Conservation (phyloP, 768 basidiomycete genomes). For the Chiua virens region DNA sequence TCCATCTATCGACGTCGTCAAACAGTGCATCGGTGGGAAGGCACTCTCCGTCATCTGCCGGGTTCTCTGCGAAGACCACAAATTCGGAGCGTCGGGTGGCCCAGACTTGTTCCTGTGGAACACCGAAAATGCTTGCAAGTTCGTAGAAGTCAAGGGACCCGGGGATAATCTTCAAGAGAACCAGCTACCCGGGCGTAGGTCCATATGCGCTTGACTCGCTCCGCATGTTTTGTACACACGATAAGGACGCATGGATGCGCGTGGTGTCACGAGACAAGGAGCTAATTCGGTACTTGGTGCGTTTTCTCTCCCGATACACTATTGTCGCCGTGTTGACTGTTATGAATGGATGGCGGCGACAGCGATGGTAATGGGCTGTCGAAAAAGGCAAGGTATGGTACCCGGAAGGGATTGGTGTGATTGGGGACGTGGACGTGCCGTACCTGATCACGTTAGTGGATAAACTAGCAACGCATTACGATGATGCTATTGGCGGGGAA, state of each 20-base stretch:
- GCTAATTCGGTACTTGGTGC: conserved; percentile 62
- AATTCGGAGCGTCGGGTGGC: conserved; percentile 75
- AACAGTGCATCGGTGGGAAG: conserved; percentile 72
- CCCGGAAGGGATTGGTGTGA: conserved; percentile 40
- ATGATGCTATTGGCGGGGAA: conserved; percentile 21
- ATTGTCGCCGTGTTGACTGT: not conserved
- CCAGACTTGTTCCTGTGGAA: conserved; percentile 95
- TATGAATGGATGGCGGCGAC: not conserved
- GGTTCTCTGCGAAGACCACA: conserved; percentile 87
- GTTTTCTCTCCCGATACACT: conserved; percentile 23
- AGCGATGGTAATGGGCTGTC: conserved; percentile 78
- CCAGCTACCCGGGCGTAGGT: conserved; percentile 76
- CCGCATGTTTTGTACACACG: conserved; percentile 57
- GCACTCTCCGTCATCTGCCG: conserved; percentile 74
- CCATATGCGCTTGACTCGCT: conserved; percentile 76
- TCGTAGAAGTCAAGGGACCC: conserved; percentile 96
- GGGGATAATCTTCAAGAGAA: conserved; percentile 85
- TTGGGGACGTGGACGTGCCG: conserved; percentile 35
- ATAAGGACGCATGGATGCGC: conserved; percentile 52
- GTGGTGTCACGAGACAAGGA: conserved; percentile 72
- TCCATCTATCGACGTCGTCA: conserved; percentile 2
- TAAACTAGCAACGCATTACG: conserved; percentile 36
- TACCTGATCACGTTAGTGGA: conserved; percentile 42
- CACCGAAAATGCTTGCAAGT: conserved; percentile 57
- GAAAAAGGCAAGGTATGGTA: conserved; percentile 52